Base-by-base conservation (phyloP, 2,329 filamentous ascomycete species). In the Monosporascus sp. region DNA sequence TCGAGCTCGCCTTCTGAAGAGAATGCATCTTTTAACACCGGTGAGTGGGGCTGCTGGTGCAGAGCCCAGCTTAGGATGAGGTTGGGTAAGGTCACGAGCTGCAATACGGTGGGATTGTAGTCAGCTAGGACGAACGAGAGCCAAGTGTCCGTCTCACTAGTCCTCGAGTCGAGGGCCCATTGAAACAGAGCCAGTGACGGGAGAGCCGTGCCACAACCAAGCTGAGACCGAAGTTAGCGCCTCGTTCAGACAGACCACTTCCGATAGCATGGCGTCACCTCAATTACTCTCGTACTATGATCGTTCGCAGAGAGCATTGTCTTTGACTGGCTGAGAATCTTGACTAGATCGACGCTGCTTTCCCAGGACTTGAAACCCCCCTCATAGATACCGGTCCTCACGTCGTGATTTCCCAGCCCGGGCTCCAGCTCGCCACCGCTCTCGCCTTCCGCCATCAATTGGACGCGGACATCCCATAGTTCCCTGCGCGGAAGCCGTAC, bases 281-380 rank as follows among this genome's bases (percentile, higher is more conserved):
- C 81, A 48, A 83, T 73, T 38, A 83, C 65, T 37, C 75, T 72
- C 49, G 74, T 67, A 0, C 74, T 69, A 27, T 66, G 64, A 60
- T 61, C 54, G 70, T 39, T 57, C 47, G 63, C 58, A 3, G 67
- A 55, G 18, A 71, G 60, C 48, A 72, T 68, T 14, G 63, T 51
- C 25, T 72, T 68, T 25, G 75, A 74, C 3, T 67, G 63, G 0
- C 76, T 76, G 31, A 86, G 68, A n/a, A 87, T 82, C 65, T 84
- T 88, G 49, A 89, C 87, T 18, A 94, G 75, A 66, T 94, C 89
- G 50, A 91, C 77, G 55, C 87, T 90, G 71, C 89, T 92, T 72
- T 94, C 89, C 89, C 89, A 94, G 63, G 87, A 92, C 74, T 94
- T 94, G 74, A 93, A 91, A 24, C 89, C 89, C 52, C 89, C 89